Percentiles rank a stretch among this genome's conserved stretches.
Conservation (phyloP, 495 filamentous ascomycete species). For the Delitschia confertaspora region DNA sequence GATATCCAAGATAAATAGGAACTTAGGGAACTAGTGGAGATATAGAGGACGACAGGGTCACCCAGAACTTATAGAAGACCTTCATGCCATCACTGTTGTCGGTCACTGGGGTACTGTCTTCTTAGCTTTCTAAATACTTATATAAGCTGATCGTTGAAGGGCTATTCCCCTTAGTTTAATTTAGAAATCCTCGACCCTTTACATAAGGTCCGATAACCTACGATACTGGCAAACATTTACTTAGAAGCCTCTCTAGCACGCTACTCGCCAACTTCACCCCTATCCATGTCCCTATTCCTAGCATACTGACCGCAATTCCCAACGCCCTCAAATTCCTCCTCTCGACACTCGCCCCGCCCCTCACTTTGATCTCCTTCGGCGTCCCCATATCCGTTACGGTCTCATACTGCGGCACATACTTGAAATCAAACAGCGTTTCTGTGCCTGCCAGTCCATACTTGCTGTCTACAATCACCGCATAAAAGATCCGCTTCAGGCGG, state of each 20-base stretch:
- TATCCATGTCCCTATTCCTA: constrained; percentile 27
- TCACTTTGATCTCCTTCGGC: constrained; percentile 21
- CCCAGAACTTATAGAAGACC: too few relatives aligned
- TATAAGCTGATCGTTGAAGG: too few relatives aligned
- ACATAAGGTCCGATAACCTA: too few relatives aligned
- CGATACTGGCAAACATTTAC: background rate
- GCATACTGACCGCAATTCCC: constrained; percentile 22
- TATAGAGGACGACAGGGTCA: too few relatives aligned
- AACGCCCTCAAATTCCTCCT: constrained; percentile 34
- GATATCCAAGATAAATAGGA: too few relatives aligned
- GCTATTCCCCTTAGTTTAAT: too few relatives aligned
- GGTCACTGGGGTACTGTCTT: too few relatives aligned
- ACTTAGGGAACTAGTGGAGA: too few relatives aligned
- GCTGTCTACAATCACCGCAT: constrained; percentile 45
- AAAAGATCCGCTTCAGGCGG: constrained; percentile 46
- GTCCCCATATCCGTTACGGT: constrained; percentile 38
- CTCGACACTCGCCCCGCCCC: constrained; percentile 28
- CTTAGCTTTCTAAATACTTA: too few relatives aligned
- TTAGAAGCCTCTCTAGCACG: constrained; percentile 5
- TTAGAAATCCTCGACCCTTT: too few relatives aligned
- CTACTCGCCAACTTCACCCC: constrained; percentile 14
- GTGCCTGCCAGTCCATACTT: constrained; percentile 45
- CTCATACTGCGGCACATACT: constrained; percentile 51
- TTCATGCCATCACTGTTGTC: too few relatives aligned
- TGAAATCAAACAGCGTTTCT: constrained; percentile 53